These are phyloP conservation scores for Austroboletus eburneus DNA, from an alignment of 768 basidiomycete species.

Conservation along the genomic window DNA sequence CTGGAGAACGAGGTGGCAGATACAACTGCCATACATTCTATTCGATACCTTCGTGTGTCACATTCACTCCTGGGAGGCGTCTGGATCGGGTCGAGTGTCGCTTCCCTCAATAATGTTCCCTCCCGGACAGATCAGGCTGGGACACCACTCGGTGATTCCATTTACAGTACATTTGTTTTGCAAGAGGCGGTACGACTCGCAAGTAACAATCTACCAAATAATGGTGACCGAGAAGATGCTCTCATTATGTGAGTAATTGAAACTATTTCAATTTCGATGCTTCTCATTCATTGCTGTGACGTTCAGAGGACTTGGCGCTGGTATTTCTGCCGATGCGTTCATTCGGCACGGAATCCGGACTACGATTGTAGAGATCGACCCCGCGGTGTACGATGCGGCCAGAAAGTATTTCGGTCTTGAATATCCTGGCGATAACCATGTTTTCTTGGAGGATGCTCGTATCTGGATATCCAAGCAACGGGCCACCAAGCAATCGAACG, in stretches of 20 bases:
- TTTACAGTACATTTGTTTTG: constrained; percentile 79
- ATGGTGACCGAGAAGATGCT: constrained; percentile 46
- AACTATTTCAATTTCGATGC: constrained; percentile 4
- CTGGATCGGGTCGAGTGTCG: constrained; percentile 62
- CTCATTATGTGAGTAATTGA: constrained; percentile 60
- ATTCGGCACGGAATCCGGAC: constrained; percentile 62
- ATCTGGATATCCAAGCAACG: constrained; percentile 53
- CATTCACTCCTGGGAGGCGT: constrained; percentile 70
- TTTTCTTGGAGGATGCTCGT: constrained; percentile 78
- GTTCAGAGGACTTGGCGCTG: constrained; percentile 80
- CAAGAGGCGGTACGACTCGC: constrained; percentile 83
- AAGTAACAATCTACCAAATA: constrained; percentile 38
- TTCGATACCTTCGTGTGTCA: constrained; percentile 59
- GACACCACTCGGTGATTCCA: constrained; percentile 63
- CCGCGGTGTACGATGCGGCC: constrained; percentile 83
- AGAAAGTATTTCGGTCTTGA: constrained; percentile 75
- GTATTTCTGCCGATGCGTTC: constrained; percentile 76
- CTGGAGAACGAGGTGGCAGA: constrained; percentile 29
- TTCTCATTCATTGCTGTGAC: background rate
- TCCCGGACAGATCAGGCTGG: constrained; percentile 50
- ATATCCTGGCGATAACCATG: constrained; percentile 50
- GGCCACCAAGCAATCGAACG: constrained; percentile 22
- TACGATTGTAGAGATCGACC: constrained; percentile 92
- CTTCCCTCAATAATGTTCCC: constrained; percentile 38
- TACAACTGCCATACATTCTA: constrained; percentile 39